Conservation (phyloP, 106 monocot species). For the Platanthera guangdongensis region DNA sequence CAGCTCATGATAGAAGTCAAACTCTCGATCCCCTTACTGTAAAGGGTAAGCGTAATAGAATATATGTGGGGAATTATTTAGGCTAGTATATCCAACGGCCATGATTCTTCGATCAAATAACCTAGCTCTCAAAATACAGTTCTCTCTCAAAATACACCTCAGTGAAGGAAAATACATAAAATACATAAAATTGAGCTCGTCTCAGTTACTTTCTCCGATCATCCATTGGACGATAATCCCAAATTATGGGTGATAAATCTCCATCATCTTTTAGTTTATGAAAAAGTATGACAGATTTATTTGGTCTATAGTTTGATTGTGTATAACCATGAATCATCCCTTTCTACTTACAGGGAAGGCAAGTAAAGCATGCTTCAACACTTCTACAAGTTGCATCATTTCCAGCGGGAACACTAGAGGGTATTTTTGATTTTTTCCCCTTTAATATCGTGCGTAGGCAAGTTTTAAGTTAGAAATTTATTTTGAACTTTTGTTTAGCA, state of each 20-base stretch:
- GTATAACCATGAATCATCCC: background rate
- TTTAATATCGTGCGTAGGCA: background rate
- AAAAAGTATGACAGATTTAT: background rate
- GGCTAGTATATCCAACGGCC: too few species aligned
- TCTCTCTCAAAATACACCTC: too few species aligned
- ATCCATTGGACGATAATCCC: background rate
- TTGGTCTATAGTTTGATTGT: background rate
- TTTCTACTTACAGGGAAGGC: slow-evolving; percentile 28
- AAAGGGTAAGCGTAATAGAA: too few species aligned
- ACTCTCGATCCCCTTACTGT: too few species aligned
- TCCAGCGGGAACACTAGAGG: slow-evolving; percentile 19
- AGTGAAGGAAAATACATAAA: background rate
- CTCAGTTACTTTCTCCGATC: background rate
- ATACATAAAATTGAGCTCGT: background rate
- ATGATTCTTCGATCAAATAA: too few species aligned
- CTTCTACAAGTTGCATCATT: slow-evolving; percentile 10
- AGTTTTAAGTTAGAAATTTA: background rate
- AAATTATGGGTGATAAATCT: background rate
- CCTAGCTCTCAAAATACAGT: too few species aligned
- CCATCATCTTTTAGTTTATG: background rate
- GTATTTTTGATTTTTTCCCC: slow-evolving; percentile 20
- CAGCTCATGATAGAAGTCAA: too few species aligned
- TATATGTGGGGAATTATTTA: too few species aligned
- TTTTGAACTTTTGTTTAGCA: background rate
- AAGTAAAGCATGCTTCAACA: slow-evolving; percentile 19